Base-by-base conservation (phyloP, 2,329 filamentous ascomycete genomes). In the Aphanocladium album region DNA sequence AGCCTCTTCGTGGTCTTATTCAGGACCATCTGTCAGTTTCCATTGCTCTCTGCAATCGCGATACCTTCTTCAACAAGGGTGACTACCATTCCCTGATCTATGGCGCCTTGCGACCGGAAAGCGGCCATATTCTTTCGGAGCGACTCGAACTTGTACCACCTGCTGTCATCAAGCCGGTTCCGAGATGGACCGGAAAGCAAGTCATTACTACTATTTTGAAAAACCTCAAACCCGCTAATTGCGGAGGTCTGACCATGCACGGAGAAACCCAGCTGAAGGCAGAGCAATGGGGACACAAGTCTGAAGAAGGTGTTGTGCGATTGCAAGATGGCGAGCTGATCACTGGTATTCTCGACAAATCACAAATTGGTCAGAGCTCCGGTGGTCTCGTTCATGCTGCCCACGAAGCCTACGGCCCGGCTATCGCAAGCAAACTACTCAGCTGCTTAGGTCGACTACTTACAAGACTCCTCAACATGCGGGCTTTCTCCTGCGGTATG, bases 21-120 rank as follows among this genome's bases (percentile, higher is more conserved):
- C 96, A 99, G 76, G 95, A 99, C 81, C 95, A 99, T 74, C 89
- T 99, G 62, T 97, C 93, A 2, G 93, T 99, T 72, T 92, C 91
- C 49, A 91, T 96, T 3, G 89, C 89, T 74, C 84, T 99, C 60
- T 96, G 93, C 61, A 96, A 88, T 73, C 88, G 91, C 69, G 95
- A 99, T 73, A 91, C 89, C 3, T 93, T 97, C 72, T 96, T 98
- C 70, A 89, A 88, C 63, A 84, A 89, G 60, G 89, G 90, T 39
- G 88, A 96, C 62, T 99, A 98, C 72, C 90, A 97, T 64, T 90
- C 98, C 71, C 80, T 99, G n/a, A 81, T 99, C 6, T 99, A 99
- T 73, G 89, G 85, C 62, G 93, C 91, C 61, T 77, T 99, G 55
- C 85, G 95, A 60, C 95, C 95, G 0, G 95, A 99, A 73, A 91